Base-by-base conservation (phyloP, 2,329 filamentous ascomycete genomes). In the Metarhizium guizhouense region DNA sequence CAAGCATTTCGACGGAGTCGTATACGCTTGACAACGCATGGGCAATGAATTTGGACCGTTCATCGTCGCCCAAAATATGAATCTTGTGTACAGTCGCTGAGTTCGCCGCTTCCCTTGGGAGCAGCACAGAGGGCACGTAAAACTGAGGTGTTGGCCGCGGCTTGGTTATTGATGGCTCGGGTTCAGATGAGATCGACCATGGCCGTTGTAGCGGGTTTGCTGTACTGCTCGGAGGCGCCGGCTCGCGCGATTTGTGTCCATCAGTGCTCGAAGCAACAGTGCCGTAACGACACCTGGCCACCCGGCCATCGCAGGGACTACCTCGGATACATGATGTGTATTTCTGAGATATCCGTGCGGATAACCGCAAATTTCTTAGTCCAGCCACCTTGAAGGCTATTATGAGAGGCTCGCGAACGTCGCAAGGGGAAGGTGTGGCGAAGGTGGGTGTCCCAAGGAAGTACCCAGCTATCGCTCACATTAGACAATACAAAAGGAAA, bases 31-130 rank as follows among this genome's bases (percentile, higher is more conserved):
- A 73, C 6, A 75, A 61, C 1, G 71, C 72, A 48, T 75, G 72
- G 2, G 72, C 72, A 11, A 75, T 70, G 29, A 73, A 74, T 25
- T 68, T 67, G 20, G 72, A 72, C 43, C 72, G 64, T 48, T 68
- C 70, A 58, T 76, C 73, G 52, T 72, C 66, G 25, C 72, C 73
- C 1, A 77, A 66, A 8, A 74, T 73, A 53, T 74, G 69, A 20
- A 75, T 73, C 32, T 71, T 74, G 55, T 72, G 70, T 2, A 67
- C 69, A 0, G 64, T 63, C 16, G 66, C 65, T n/a, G 67, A 63
- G 49, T 63, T 63, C 29, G 68, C 63, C 25, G 67, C 62, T 54
- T 67, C 63, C 51, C 66, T 60, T 5, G 68, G 64, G 38, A 73
- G 63, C 20, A 71, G 61, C 13, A 74, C 66, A 2, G 72, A 71